Conservation (phyloP, 208 protist species). For the Histomonas meleagridis region DNA sequence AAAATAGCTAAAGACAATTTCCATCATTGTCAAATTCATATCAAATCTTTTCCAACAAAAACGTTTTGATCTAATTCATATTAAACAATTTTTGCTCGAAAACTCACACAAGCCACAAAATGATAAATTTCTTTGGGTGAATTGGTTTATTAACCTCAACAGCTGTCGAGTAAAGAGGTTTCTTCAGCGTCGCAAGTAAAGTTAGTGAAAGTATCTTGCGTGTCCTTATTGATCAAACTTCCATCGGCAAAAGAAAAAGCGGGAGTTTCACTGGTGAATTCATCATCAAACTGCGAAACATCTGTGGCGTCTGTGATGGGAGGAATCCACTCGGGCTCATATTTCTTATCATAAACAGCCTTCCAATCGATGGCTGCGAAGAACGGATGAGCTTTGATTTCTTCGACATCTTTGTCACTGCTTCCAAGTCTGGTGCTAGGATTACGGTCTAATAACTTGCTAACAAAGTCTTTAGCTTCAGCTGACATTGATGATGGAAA, state of each 20-base stretch:
- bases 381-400: slow-evolving; percentile 38
- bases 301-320: not conserved
- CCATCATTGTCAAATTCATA: too few species aligned
- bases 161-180: slow-evolving; percentile 38
- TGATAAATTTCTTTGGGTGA: too few species aligned
- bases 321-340: not conserved
- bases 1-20: too few species aligned
- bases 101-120: too few species aligned
- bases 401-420: not conserved
- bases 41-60: too few species aligned
- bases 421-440: slow-evolving; percentile 33
- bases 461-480: slow-evolving; percentile 10
- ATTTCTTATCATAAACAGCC: not conserved
- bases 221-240: not conserved
- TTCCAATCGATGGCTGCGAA: not conserved
- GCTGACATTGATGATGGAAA: not conserved
- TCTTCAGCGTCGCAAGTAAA: slow-evolving; percentile 37
- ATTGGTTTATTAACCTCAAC: too few species aligned
- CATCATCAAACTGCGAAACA: not conserved
- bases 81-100: too few species aligned
- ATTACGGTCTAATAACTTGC: slow-evolving; percentile 27
- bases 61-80: too few species aligned
- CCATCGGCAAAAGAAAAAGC: slow-evolving; percentile 6
- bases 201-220: not conserved
- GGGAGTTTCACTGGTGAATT: not conserved